Base-by-base conservation (phyloP, 2,329 filamentous ascomycete genomes). In the Escovopsis weberi region DNA sequence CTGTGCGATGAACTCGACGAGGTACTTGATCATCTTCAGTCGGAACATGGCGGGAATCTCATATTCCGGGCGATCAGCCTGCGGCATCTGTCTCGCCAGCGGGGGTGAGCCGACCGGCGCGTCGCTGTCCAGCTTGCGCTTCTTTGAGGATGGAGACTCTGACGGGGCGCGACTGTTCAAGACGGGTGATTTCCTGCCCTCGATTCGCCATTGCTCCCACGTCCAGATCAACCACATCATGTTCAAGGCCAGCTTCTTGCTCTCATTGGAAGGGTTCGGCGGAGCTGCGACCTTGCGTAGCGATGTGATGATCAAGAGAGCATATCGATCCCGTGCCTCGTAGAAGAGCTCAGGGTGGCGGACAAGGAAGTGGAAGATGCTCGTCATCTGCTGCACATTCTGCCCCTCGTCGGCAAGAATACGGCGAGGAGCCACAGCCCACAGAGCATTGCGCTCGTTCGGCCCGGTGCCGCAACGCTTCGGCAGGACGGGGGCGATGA, bases 331-430 rank as follows among this genome's bases (percentile, higher is more conserved):
- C 43, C 91, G 74, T 1, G 86, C 87, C 49, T 96, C 89, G 52
- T 93, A 98, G 65, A 98, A 98, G 4, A 98, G 68, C 54, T 91
- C 82, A 0, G 88, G 83, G 57, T 98, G 89, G 44, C 85, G 78
- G 33, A 95, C 89, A 32, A 98, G 70, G 63, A 98, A 98, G 55
- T 95, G 84, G 67, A 95, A 96, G 53, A 98, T 96, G 65, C 84
- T 91, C 42, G 87, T 94, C 65, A 96, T 82, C 63, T 96, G 91
- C 60, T 94, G 88, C 38, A 89, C 73, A 53, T 98, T 98, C 48
- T 91, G 85, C 26, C 85, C 88, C 60, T 98, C 91, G 58, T 98
- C 93, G 4, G 86, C 81, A 19, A 98, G 66, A 26, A 98, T 94
- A 42, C 88, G 85, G 36, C 89, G 78, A 28, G 91, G 88, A 50